Conservation (phyloP, 139 green algal species). For the Closterium sp. region DNA sequence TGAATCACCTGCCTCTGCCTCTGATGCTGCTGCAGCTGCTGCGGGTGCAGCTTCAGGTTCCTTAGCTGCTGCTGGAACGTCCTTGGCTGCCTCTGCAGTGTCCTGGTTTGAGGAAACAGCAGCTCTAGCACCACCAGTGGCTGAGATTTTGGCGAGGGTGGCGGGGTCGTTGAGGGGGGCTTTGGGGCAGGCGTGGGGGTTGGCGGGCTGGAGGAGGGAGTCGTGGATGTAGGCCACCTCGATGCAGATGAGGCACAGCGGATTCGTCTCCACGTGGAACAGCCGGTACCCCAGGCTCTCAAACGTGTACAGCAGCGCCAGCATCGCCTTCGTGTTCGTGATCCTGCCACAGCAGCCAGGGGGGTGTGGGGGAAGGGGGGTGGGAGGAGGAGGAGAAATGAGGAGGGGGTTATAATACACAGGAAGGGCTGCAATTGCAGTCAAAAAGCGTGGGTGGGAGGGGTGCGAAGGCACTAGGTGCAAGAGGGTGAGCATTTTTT, state of each 20-base stretch:
- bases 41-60: too few species aligned
- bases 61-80: background rate
- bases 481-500: too few species aligned
- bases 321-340: background rate
- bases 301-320: conserved; percentile 13
- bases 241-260: conserved; percentile 15
- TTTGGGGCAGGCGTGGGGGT: background rate
- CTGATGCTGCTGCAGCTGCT: background rate
- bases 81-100: background rate
- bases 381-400: background rate
- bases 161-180: background rate
- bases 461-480: too few species aligned
- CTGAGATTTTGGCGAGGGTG: background rate
- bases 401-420: background rate
- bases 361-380: background rate
- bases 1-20: background rate
- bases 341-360: background rate
- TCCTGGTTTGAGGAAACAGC: background rate
- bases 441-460: too few species aligned
- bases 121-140: background rate
- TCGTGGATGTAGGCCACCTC: conserved; percentile 39
- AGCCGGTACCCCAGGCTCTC: conserved; percentile 20
- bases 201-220: conserved; percentile 9
- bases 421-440: background rate
- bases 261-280: conserved; percentile 39